Conservation (phyloP, 768 basidiomycete genomes). For the Trametes punicea region DNA sequence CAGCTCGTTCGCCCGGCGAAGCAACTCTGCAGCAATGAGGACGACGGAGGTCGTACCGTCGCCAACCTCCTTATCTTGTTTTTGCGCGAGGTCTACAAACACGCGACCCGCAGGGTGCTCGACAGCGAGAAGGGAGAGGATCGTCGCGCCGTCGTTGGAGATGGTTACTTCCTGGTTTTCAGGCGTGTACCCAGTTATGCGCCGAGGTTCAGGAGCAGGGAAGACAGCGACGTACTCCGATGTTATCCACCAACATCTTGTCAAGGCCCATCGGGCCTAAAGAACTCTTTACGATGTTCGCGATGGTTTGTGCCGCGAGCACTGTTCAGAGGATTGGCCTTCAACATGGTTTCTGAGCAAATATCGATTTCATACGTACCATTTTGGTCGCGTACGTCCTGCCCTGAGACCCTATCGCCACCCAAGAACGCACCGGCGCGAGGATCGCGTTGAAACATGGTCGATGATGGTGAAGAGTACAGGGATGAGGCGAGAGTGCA, state of each 20-base stretch:
- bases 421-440: conserved; percentile 90
- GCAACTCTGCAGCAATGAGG: conserved; percentile 94
- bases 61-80: conserved; percentile 99
- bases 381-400: conserved; percentile 97
- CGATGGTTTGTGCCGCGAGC: conserved; percentile 91
- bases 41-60: conserved; percentile 99
- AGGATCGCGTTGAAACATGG: conserved; percentile 90
- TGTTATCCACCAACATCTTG: conserved; percentile 98
- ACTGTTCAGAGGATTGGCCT: conserved; percentile 46
- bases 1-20: conserved; percentile 94
- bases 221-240: conserved; percentile 88
- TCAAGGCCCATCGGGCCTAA: conserved; percentile 93
- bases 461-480: conserved; percentile 11
- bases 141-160: conserved; percentile 99
- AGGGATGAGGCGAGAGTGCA: neutral
- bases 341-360: neutral
- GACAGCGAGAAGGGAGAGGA: conserved; percentile 87
- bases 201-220: too few relatives aligned
- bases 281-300: conserved; percentile 96
- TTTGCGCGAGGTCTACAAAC: conserved; percentile 97
- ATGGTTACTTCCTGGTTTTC: conserved; percentile 99
- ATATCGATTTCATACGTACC: conserved; percentile 45
- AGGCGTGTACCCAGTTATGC: too few relatives aligned
- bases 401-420: conserved; percentile 90
- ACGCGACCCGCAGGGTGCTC: conserved; percentile 97